Evolutionary conservation across 2,329 filamentous ascomycete species (phyloP).

Genomic region (Cladosporium halotolerans): DNA sequence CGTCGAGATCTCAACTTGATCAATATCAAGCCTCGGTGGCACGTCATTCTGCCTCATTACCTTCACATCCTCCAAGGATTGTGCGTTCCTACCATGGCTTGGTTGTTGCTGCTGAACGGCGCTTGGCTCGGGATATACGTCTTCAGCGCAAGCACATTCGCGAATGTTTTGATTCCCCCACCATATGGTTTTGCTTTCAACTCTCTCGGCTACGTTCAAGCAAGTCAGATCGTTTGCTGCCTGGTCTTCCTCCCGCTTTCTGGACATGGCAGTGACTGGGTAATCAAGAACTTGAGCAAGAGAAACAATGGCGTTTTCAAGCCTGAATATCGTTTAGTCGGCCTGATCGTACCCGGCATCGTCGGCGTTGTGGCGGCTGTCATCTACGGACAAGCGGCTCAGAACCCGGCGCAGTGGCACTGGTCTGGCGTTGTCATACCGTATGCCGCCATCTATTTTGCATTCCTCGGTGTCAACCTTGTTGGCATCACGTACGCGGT

Average conservation of each 20-base stretch:
- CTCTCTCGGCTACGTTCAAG: constrained; percentile 32
- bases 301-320: constrained; percentile 34
- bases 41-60: neutral
- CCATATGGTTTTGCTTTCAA: constrained; percentile 34
- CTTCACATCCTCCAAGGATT: constrained; percentile 30
- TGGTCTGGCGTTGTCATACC: constrained; percentile 32
- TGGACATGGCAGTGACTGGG: constrained; percentile 32
- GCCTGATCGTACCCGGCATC: constrained; percentile 30
- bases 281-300: constrained; percentile 30
- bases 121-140: constrained; percentile 34
- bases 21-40: constrained; percentile 1
- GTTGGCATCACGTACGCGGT: constrained; percentile 39
- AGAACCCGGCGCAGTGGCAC: constrained; percentile 31
- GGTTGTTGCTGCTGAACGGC: constrained; percentile 33
- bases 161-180: constrained; percentile 28
- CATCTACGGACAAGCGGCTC: constrained; percentile 33
- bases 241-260: constrained; percentile 33
- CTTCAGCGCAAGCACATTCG: constrained; percentile 36
- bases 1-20: constrained; percentile 2
- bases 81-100: constrained; percentile 36
- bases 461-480: constrained; percentile 37
- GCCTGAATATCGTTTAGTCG: constrained; percentile 33
- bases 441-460: constrained; percentile 30
- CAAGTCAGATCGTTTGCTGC: constrained; percentile 34
- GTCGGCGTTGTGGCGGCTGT: constrained; percentile 32